Percentiles rank a stretch among this genome's conserved stretches.
Conservation (phyloP, 192 early-diverging fungal species). For the Gryganskiella cystojenkinii region DNA sequence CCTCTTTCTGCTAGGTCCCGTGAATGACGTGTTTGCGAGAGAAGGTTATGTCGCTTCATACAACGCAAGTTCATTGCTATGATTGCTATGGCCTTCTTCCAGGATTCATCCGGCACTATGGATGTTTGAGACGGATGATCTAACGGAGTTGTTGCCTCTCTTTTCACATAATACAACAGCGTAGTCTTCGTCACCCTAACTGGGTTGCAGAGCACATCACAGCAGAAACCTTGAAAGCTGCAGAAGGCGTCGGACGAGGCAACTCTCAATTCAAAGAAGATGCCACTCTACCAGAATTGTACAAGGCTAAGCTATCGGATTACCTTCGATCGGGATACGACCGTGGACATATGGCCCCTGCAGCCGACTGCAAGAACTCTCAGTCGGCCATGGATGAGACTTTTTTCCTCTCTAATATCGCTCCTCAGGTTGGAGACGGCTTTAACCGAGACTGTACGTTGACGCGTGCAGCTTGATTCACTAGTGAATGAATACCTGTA, state of each 20-base stretch:
- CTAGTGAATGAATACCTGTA: neutral
- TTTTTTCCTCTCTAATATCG: constrained; percentile 84
- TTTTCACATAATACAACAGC: constrained; percentile 7
- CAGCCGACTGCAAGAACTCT: constrained; percentile 82
- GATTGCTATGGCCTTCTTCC: neutral
- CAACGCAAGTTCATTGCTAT: constrained; percentile 57
- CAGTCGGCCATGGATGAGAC: constrained; percentile 87
- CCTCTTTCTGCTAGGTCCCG: constrained; percentile 63
- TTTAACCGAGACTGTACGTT: constrained; percentile 89
- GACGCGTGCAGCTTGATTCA: neutral
- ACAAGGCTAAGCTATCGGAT: constrained; percentile 81
- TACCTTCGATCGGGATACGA: constrained; percentile 88
- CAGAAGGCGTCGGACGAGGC: constrained; percentile 68
- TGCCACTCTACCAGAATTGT: constrained; percentile 70
- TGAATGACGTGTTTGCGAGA: constrained; percentile 77
- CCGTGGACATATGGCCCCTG: constrained; percentile 94
- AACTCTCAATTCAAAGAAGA: constrained; percentile 89
- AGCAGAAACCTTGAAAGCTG: constrained; percentile 61
- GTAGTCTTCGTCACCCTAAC: constrained; percentile 54
- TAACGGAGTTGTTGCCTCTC: neutral
- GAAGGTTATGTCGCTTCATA: constrained; percentile 80
- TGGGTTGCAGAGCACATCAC: constrained; percentile 78
- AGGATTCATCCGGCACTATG: neutral
- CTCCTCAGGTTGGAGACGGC: constrained; percentile 83
- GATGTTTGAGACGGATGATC: neutral